phyloP scores from a whole-genome alignment of 1,139 yeast species.

The Suhomyces yuchorum region DNA sequence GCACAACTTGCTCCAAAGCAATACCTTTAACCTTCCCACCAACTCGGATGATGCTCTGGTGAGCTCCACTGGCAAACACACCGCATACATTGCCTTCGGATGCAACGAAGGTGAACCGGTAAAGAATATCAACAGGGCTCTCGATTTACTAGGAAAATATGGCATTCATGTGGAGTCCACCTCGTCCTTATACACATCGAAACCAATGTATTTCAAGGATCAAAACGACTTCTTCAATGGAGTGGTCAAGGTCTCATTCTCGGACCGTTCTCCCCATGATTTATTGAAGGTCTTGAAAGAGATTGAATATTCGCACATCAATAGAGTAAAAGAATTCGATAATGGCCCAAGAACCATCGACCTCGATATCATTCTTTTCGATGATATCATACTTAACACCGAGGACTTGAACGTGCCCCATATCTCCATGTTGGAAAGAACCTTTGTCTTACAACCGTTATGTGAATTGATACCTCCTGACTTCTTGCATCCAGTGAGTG shows the following conservation, averaged over 20 bases:
- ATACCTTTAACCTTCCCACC: conserved; percentile 19
- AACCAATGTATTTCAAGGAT: conserved; percentile 86
- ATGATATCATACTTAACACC: conserved; percentile 55
- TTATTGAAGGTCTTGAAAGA: conserved; percentile 63
- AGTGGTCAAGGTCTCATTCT: conserved; percentile 58
- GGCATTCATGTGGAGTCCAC: conserved; percentile 57
- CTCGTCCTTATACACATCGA: conserved; percentile 81
- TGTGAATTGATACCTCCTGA: conserved; percentile 74
- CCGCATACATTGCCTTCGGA: conserved; percentile 84
- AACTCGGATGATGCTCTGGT: conserved; percentile 17
- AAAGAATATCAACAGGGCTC: conserved; percentile 59
- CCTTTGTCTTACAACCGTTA: conserved; percentile 87
- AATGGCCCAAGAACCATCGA: conserved; percentile 94
- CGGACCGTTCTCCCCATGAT: conserved; percentile 60
- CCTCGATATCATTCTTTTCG: conserved; percentile 80
- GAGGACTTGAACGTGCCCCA: conserved; percentile 78
- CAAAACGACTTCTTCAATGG: conserved; percentile 88
- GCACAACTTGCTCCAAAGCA: neutral
- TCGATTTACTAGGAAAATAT: conserved; percentile 46
- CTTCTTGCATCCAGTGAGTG: conserved; percentile 75
- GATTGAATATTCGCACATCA: conserved; percentile 72
- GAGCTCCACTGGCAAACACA: conserved; percentile 36
- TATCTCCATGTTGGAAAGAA: conserved; percentile 80
- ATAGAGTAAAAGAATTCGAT: conserved; percentile 75
- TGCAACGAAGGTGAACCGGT: conserved; percentile 79